A percentile compares a stretch with the other conserved stretches of the same genome.
Evolutionary conservation across 1,284 basidiomycete genomes (phyloP).

Genomic region (Singerocomus inundabilis): DNA sequence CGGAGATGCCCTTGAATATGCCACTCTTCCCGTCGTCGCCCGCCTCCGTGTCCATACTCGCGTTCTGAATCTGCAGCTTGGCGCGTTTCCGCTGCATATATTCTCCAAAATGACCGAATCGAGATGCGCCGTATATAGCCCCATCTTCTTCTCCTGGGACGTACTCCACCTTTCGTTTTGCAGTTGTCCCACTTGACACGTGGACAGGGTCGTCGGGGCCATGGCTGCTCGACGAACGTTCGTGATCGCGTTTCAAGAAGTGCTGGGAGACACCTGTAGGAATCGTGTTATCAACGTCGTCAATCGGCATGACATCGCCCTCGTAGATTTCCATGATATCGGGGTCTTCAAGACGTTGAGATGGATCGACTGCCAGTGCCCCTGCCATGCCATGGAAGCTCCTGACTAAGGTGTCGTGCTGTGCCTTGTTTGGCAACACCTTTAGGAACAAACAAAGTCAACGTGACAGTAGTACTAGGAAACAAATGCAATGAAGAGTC

Average conservation of each 20-base stretch:
- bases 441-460: neutral
- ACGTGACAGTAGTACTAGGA: no score
- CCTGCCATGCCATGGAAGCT: conserved; percentile 4
- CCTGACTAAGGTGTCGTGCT: neutral
- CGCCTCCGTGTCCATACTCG: conserved; percentile 45
- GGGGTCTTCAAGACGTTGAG: conserved; percentile 6
- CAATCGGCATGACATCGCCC: conserved; percentile 2
- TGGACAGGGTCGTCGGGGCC: neutral
- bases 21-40: conserved; percentile 36
- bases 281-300: neutral
- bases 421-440: conserved; percentile 8
- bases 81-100: conserved; percentile 90
- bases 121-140: conserved; percentile 71
- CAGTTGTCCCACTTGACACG: conserved; percentile 1
- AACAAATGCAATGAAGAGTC: no score
- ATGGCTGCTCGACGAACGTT: conserved; percentile 3
- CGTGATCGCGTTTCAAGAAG: conserved; percentile 4
- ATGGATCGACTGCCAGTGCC: neutral
- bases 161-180: conserved; percentile 21
- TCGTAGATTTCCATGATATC: conserved; percentile 12
- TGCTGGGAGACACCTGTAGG: neutral
- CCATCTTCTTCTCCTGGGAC: conserved; percentile 16
- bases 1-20: conserved; percentile 71
- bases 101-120: conserved; percentile 81
- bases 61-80: conserved; percentile 87